phyloP scores from a whole-genome alignment of 2,329 filamentous ascomycete genomes.

The Didymosphaeria variabile region DNA sequence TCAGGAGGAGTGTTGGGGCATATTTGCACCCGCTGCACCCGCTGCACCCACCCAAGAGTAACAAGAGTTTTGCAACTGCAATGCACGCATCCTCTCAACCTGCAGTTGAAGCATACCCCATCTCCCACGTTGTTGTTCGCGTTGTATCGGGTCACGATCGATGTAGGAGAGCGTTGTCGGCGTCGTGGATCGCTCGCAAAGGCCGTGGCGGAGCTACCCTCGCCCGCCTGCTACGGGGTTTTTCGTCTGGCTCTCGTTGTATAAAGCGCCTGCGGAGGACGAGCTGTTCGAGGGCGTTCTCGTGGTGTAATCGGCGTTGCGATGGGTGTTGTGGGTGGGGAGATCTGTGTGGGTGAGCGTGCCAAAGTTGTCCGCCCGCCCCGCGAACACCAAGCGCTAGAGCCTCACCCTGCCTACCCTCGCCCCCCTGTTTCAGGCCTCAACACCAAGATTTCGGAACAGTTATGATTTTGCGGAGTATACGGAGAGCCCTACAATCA shows the following conservation, averaged over 20 bases:
- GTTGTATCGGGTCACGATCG: not conserved
- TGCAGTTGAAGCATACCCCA: not conserved
- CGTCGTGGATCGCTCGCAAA: not conserved
- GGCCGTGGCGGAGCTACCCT: not conserved
- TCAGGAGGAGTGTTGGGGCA: not conserved
- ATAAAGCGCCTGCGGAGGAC: not conserved
- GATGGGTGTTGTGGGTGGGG: slow-evolving; percentile 9
- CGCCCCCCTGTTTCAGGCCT: not conserved
- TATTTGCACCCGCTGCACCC: not conserved
- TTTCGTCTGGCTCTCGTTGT: not conserved
- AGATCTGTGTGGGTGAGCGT: slow-evolving; percentile 6
- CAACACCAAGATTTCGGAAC: not conserved
- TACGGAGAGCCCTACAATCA: not conserved
- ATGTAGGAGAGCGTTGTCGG: not conserved
- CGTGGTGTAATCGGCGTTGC: not conserved
- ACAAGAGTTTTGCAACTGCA: not conserved
- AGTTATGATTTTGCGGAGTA: not conserved
- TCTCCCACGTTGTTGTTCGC: not conserved
- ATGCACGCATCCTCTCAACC: not conserved
- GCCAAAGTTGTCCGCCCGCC: not conserved
- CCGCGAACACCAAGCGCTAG: slow-evolving; percentile 6
- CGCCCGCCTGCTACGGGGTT: not conserved
- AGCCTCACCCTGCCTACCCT: slow-evolving; percentile 4
- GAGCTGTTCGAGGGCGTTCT: not conserved
- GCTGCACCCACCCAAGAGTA: not conserved